phyloP scores from a whole-genome alignment of 169 alveolate genomes.

The Cryptosporidium bovis region DNA sequence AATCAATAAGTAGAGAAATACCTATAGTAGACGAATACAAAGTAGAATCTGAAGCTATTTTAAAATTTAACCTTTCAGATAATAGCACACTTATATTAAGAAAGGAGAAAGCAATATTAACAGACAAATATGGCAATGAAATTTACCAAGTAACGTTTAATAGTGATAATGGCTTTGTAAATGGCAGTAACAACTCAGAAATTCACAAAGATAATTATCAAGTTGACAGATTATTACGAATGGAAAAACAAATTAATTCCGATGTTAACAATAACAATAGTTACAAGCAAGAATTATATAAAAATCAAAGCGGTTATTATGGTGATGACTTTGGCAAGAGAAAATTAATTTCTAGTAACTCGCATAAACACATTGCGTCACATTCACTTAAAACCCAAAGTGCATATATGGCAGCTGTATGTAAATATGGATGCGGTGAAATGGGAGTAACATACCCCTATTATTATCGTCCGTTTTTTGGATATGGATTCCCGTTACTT shows the following conservation, averaged over 20 bases:
- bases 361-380: constrained; percentile 40
- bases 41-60: constrained; percentile 4
- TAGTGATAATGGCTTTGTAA: neutral
- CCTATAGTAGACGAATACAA: neutral
- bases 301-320: no score
- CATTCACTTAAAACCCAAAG: constrained; percentile 71
- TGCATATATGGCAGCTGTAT: constrained; percentile 73
- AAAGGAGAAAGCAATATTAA: constrained; percentile 42
- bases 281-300: neutral
- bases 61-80: constrained; percentile 34
- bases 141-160: neutral
- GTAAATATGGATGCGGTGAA: constrained; percentile 71
- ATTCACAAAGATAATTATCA: neutral
- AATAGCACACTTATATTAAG: neutral
- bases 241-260: constrained; percentile 13
- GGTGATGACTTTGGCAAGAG: neutral
- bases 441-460: constrained; percentile 79
- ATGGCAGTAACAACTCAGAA: no score
- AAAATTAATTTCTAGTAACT: constrained; percentile 37
- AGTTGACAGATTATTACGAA: neutral
- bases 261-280: neutral
- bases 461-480: constrained; percentile 80
- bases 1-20: constrained; percentile 31
- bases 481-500: constrained; percentile 78
- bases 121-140: constrained; percentile 18